A percentile compares a stretch with the other conserved stretches of the same genome.
phyloP scores from a whole-genome alignment of 2,329 filamentous ascomycete species.

The Fusarium longipes region DNA sequence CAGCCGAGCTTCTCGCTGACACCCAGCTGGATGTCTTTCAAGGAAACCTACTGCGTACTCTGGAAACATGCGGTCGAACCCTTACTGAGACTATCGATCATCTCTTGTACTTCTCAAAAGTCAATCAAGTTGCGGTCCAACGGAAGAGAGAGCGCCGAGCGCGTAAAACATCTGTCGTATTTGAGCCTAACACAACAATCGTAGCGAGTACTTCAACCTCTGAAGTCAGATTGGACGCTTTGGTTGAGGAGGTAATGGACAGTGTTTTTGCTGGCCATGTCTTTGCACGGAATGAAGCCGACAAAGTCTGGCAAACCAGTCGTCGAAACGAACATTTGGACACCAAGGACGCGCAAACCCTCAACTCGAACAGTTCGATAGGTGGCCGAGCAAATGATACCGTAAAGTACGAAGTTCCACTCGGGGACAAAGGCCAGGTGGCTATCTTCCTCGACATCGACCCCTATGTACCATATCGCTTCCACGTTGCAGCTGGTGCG shows the following conservation, averaged over 20 bases:
- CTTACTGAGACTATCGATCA: conserved; percentile 66
- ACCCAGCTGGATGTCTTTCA: conserved; percentile 60
- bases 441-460: conserved; percentile 54
- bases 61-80: conserved; percentile 63
- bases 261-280: conserved; percentile 40
- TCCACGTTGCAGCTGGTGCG: conserved; percentile 64
- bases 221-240: conserved; percentile 27
- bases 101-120: conserved; percentile 65
- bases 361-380: not conserved
- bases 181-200: conserved; percentile 7
- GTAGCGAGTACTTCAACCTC: conserved; percentile 5
- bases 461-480: conserved; percentile 60
- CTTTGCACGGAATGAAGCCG: conserved; percentile 29
- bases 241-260: conserved; percentile 41
- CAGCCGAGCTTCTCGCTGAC: conserved; percentile 64
- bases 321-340: conserved; percentile 3
- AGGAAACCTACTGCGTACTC: conserved; percentile 59
- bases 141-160: conserved; percentile 21
- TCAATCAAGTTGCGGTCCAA: conserved; percentile 54
- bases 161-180: conserved; percentile 15
- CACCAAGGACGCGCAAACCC: not conserved
- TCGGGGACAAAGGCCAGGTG: conserved; percentile 35
- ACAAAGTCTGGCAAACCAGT: conserved; percentile 26
- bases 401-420: conserved; percentile 11
- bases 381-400: conserved; percentile 1